These are phyloP conservation scores for Euphorbia tirucalli DNA, from an alignment of 345 rosid genomes.

Conservation along the genomic window DNA sequence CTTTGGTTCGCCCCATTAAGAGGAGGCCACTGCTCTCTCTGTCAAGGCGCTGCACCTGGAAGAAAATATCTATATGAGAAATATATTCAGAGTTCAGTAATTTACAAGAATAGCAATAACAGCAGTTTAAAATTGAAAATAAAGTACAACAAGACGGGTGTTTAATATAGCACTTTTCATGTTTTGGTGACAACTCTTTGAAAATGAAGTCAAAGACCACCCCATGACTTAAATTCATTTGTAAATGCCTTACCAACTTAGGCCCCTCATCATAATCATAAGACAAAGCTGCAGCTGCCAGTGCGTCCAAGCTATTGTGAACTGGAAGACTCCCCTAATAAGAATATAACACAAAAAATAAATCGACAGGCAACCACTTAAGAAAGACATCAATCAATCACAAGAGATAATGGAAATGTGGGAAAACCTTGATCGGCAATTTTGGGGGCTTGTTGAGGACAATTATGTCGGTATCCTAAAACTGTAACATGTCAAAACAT, in stretches of 20 bases:
- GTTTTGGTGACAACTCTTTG: no score
- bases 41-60: conserved; percentile 89
- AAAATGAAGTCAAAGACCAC: neutral
- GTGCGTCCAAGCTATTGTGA: conserved; percentile 95
- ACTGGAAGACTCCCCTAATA: conserved; percentile 72
- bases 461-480: conserved; percentile 74
- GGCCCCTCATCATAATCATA: conserved; percentile 80
- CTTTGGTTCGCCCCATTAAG: conserved; percentile 76
- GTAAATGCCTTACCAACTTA: conserved; percentile 56
- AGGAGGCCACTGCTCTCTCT: conserved; percentile 89
- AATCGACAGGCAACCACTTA: conserved; percentile 1
- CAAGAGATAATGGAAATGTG: neutral
- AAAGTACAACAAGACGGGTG: neutral
- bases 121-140: neutral
- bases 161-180: neutral
- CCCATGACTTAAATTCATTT: neutral
- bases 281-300: conserved; percentile 92
- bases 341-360: conserved; percentile 3
- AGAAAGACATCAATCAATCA: neutral
- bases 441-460: conserved; percentile 88
- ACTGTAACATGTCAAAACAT: conserved; percentile 8
- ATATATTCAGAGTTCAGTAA: neutral
- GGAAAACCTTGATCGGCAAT: conserved; percentile 77
- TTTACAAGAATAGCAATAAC: neutral
- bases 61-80: conserved; percentile 14